Base-by-base conservation (phyloP, 2,329 filamentous ascomycete genomes). In the Stachybotrys elegans region DNA sequence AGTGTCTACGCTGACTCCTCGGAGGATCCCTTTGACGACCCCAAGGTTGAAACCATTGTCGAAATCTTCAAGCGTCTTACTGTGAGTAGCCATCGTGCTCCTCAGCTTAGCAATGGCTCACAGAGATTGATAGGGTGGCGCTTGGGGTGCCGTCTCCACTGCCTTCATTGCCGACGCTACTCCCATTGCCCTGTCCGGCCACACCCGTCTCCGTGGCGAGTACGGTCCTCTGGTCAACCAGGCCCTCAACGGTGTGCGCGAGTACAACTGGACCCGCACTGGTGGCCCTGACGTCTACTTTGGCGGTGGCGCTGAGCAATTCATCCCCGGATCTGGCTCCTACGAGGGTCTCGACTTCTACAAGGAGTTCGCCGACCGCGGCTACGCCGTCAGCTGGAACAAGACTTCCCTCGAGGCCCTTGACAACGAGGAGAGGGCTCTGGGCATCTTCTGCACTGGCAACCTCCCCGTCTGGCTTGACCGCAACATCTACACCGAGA, bases 401-500 rank as follows among this genome's bases (percentile, higher is more conserved):
- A 86, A 86, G 64, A 91, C 86, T 2, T 74, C 81, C 3, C 76
- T 94, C 2, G 59, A 76, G 4, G 64, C 71, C 21, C 73, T 78
- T 1, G 70, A 78, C 40, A 79, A 76, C 57, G 69, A 69, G 43
- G 72, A 80, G 51, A 82, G 76, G 57, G 79, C 86, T 1, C 80
- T 94, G 2, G 88, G 88, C 25, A 81, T 94, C 56, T 94, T 93
- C 70, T 83, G 80, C 57, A 75, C 78, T 48, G 78, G 76, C 50
- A 86, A 87, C 66, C 76, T 94, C 60, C 85, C 86, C 34, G 88
- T 88, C 57, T 94, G 88, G 88, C 76, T 94, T 11, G 88, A 94
- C 68, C 83, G 88, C 52, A 91, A 93, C 56, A 73, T 94, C 51
- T 93, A 87, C 72, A 79, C 70, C 9, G 69, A 82, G 20, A 90